Base-by-base conservation (phyloP, 345 rosid genomes). In the Erodium maritimum region DNA sequence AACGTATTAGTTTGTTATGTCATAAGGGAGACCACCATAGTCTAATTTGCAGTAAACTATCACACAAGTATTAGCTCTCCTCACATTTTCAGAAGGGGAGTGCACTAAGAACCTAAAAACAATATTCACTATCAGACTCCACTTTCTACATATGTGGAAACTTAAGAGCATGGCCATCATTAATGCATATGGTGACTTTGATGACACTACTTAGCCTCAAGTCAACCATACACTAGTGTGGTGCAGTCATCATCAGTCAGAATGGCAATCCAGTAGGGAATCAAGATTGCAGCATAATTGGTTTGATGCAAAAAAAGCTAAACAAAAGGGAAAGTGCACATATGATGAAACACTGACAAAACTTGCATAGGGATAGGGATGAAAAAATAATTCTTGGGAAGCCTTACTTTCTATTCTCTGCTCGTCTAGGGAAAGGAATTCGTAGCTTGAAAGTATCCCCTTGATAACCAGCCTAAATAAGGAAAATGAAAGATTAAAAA, bases 401-500 rank as follows among this genome's bases (percentile, higher is more conserved):
- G 13, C 59, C 88, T 81, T 66, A 90, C 97, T 87, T 90, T 71
- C 95, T 81, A 58, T 85, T 85, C 66, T 78, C 80, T 18, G 93
- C 95, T 13, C 75, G 85, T 69, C 94, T 80, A 34, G 90, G 82
- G 71, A 87, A 87, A 18, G 96, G 97, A 70, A 87, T 75, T 46
- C 96, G 78, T 62, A 91, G 85, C 77, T 91, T 82, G 82, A 80
- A 78, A 42, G 82, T 73, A 24, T 73, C 80, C 48, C 95, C 86
- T 73, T 76, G 80, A 71, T 77, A 70, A 62, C 71, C 77, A 72
- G 91, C 94, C 97, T 90, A 74, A 18, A 51, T 37, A 33, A 54
- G 42, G 33, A 69, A 54, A 20, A 17, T 10, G 0, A 19, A 54
- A 58, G 19, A 58, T 66, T 60, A 65, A 37, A 45, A 16, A 5